These are phyloP conservation scores for Tardiomyces digboiensis DNA, from an alignment of 1,139 yeast genomes.

Conservation along the genomic window DNA sequence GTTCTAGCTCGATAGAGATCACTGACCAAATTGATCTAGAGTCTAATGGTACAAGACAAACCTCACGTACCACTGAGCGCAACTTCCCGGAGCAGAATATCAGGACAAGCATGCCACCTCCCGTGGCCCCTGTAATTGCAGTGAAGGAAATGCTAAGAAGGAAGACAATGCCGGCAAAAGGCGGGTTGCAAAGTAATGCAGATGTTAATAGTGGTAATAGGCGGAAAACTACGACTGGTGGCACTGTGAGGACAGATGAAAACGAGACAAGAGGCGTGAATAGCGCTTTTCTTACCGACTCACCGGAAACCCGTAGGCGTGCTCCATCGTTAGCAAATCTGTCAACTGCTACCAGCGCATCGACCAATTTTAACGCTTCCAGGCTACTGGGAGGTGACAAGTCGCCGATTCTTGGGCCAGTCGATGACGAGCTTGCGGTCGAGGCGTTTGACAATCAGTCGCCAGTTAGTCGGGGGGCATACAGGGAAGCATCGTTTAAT, in stretches of 20 bases:
- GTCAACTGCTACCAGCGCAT: not conserved
- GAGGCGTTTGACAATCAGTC: not conserved
- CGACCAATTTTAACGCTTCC: not conserved
- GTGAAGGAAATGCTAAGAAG: not conserved
- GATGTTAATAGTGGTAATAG: not conserved
- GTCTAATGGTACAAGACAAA: not conserved
- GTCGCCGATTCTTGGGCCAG: not conserved
- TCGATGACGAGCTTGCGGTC: not conserved
- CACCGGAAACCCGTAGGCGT: not conserved
- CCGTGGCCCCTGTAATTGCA: not conserved
- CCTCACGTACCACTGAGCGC: not conserved
- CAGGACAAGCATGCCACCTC: not conserved
- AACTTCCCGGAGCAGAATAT: slow-evolving; percentile 1
- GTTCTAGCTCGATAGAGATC: slow-evolving; percentile 1
- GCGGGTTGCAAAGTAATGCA: too few relatives aligned
- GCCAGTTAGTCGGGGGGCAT: not conserved
- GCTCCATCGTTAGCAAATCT: not conserved
- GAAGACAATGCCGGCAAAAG: not conserved
- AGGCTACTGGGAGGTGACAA: not conserved
- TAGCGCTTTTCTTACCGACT: not conserved
- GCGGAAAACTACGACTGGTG: not conserved
- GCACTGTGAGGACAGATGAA: not conserved
- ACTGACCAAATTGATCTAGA: slow-evolving; percentile 1
- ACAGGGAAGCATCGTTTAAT: not conserved
- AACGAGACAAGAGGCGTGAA: too few relatives aligned